Base-by-base conservation (phyloP, 2,329 filamentous ascomycete genomes). In the Domatiomyces catenatus region DNA sequence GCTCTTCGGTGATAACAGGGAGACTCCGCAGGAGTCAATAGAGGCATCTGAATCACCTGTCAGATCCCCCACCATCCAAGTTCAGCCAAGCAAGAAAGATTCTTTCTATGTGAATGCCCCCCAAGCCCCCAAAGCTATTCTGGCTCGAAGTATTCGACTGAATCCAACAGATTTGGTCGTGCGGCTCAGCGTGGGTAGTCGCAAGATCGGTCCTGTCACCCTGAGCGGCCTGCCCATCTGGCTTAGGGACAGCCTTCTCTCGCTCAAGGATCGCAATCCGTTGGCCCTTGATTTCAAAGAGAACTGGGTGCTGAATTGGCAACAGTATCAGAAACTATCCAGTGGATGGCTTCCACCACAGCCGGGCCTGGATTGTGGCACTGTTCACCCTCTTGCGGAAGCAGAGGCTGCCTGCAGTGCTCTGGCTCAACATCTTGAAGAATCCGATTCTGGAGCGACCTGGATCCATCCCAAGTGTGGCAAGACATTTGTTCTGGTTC, bases 391-490 rank as follows among this genome's bases (percentile, higher is more conserved):
- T 4, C 54, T 53, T 46, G 48, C 52, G n/a, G 51, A 58, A 24
- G 56, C 52, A 42, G 36, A 15, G 12, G 10, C 12, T 12, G 46
- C 48, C 4, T 24, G 43, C 3, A 49, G 51, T 6, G 48, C 42
- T 17, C 49, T 60, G 10, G 46, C 52, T n/a, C 39, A 51, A 17
- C 46, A 54, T 42, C 36, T 59, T 19, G 51, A 59, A 26, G 20
- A 22, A 4, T 46, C 56, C 18, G 48, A 55, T 48, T 12, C 51
- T 22, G 50, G 49, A 26, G 57, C 54, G 8, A 20, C 56, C 6
- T 60, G 58, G 58, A 47, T 56, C 8, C 57, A 55, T 50, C 56
- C 54, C 8, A 15, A 51, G 24, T 20, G 43, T 24, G 18, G 10
- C 12, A 49, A 54, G 7, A 50, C 42, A 17, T 43, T 56, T 8